Evolutionary conservation across 2,329 filamentous ascomycete genomes (phyloP).

Genomic region (Microcyclosporella mali): DNA sequence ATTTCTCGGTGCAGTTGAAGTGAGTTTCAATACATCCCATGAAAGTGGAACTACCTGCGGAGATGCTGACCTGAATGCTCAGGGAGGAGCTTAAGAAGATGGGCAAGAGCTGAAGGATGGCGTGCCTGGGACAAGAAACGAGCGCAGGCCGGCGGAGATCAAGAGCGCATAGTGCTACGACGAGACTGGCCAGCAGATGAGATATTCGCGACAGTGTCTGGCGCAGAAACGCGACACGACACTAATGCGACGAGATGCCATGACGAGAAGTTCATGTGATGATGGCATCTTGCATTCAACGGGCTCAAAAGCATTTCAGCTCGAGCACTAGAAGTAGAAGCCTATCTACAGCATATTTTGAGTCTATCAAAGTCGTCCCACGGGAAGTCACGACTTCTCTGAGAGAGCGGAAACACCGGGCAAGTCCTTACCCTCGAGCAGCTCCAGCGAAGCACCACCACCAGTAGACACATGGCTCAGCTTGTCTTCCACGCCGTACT

Average conservation of each 20-base stretch:
- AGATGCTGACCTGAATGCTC: neutral
- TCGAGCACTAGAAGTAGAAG: no score
- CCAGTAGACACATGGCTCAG: slow-evolving; percentile 97
- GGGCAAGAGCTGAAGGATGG: slow-evolving; percentile 48
- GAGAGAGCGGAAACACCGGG: slow-evolving; percentile 91
- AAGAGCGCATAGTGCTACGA: no score
- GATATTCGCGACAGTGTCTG: neutral
- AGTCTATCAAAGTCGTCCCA: neutral
- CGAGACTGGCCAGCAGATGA: no score
- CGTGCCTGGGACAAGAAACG: slow-evolving; percentile 3
- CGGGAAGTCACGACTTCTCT: slow-evolving; percentile 19
- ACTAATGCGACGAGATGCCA: no score
- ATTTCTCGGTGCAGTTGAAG: slow-evolving; percentile 93
- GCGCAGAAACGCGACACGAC: no score
- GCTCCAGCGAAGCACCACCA: slow-evolving; percentile 88
- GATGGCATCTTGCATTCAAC: no score
- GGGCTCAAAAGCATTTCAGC: no score
- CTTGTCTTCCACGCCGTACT: slow-evolving; percentile 94
- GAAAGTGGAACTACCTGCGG: neutral
- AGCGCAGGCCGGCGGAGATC: no score
- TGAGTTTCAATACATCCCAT: slow-evolving; percentile 51
- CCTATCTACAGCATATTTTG: no score
- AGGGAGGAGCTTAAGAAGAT: slow-evolving; percentile 95
- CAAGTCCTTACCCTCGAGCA: slow-evolving; percentile 96
- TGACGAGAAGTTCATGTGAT: no score